Percentiles rank a stretch among this genome's conserved stretches.
These are phyloP conservation scores for Neofusicoccum umdonicola DNA, from an alignment of 2,329 filamentous ascomycete genomes.

Conservation along the genomic window DNA sequence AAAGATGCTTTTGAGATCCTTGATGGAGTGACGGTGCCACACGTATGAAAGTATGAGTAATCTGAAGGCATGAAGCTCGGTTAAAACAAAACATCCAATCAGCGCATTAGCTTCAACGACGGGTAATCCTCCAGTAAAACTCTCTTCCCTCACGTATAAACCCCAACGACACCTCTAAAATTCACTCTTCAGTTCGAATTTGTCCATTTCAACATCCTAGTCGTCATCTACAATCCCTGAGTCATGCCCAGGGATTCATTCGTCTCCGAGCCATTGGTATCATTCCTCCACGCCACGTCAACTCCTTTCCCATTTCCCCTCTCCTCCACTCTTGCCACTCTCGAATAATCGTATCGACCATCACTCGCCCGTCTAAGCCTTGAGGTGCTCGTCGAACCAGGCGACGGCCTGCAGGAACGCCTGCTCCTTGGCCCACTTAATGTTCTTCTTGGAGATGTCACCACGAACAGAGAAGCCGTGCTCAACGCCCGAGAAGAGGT, in stretches of 20 bases:
- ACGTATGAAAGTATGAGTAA: too few species aligned
- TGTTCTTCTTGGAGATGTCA: conserved; percentile 56
- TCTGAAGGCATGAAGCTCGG: too few species aligned
- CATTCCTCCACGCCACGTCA: background rate
- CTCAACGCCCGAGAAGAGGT: conserved; percentile 65
- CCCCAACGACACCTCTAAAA: too few species aligned
- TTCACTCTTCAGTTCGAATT: background rate
- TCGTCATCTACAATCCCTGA: background rate
- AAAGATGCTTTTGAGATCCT: too few species aligned
- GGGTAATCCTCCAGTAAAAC: too few species aligned
- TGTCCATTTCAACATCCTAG: background rate
- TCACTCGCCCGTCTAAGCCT: conserved; percentile 24
- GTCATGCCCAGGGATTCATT: background rate
- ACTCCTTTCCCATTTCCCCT: background rate
- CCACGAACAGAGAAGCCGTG: conserved; percentile 75
- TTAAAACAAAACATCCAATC: too few species aligned
- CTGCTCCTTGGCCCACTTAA: conserved; percentile 74
- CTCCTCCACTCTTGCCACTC: background rate
- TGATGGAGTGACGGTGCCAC: too few species aligned
- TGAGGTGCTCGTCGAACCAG: conserved; percentile 71
- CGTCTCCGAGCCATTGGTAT: background rate
- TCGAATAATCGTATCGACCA: background rate
- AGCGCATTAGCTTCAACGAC: too few species aligned
- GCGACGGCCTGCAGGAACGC: conserved; percentile 73
- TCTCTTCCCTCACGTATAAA: too few species aligned